Evolutionary conservation across 352 stramenopile species (phyloP).

Genomic region (Phytophthora tubulina): DNA sequence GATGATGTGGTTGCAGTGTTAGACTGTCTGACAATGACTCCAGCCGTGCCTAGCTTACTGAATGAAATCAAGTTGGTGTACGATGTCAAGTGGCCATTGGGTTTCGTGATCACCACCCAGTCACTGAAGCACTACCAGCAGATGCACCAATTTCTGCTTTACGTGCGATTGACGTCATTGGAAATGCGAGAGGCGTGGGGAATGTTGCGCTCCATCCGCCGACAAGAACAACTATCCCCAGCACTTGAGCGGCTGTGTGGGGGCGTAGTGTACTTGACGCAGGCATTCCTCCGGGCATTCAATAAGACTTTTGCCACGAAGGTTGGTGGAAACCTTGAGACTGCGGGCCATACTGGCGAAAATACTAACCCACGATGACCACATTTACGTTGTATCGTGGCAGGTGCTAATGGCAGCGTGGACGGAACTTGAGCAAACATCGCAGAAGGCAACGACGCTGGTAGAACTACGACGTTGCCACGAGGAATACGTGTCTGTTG

Average conservation of each 20-base stretch:
- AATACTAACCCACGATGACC: not conserved
- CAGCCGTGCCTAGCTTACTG: constrained; percentile 44
- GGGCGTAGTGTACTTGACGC: constrained; percentile 53
- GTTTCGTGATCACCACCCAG: constrained; percentile 52
- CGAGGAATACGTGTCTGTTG: constrained; percentile 48
- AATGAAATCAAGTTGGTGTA: constrained; percentile 61
- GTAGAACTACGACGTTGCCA: constrained; percentile 45
- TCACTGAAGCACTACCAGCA: constrained; percentile 47
- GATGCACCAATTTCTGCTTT: constrained; percentile 59
- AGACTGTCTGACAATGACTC: constrained; percentile 47
- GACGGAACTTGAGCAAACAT: constrained; percentile 37
- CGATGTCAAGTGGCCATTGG: constrained; percentile 57
- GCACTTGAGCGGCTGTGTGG: constrained; percentile 39
- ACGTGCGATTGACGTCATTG: constrained; percentile 52
- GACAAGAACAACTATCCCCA: constrained; percentile 12
- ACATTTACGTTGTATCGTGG: constrained; percentile 1
- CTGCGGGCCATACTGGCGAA: not conserved
- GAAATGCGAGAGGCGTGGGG: constrained; percentile 56
- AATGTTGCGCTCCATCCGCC: constrained; percentile 42
- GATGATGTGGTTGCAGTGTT: constrained; percentile 39
- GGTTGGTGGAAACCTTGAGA: constrained; percentile 22
- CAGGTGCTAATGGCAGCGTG: constrained; percentile 58
- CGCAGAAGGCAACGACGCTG: constrained; percentile 35
- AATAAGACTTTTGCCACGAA: constrained; percentile 60
- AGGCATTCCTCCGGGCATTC: constrained; percentile 52